Percentiles rank a stretch among this genome's conserved stretches.
Evolutionary conservation across 2,329 filamentous ascomycete genomes (phyloP).

Genomic region (Sporothrix luriei): DNA sequence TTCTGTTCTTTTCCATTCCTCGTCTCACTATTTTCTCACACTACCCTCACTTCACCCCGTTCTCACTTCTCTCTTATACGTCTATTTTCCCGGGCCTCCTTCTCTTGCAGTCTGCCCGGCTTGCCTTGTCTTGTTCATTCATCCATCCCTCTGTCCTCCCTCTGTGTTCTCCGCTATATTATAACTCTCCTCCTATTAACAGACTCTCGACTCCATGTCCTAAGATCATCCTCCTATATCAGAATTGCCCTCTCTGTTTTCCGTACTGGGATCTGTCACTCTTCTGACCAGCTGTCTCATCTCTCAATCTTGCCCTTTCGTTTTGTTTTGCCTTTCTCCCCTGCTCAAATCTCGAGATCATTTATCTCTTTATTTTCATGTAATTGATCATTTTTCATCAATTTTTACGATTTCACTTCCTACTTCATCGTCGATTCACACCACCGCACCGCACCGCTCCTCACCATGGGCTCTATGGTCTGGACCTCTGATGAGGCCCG

Average conservation of each 20-base stretch:
- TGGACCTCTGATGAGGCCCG: constrained; percentile 48
- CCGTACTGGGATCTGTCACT: background rate
- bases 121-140: background rate
- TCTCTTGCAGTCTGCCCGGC: background rate
- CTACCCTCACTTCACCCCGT: background rate
- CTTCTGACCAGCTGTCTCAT: background rate
- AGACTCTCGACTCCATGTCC: background rate
- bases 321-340: background rate
- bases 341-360: background rate
- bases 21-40: background rate
- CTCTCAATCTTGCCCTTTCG: background rate
- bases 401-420: background rate
- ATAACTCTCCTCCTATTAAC: background rate
- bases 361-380: background rate
- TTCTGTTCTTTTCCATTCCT: background rate
- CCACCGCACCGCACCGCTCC: background rate
- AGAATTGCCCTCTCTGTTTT: constrained; percentile 10
- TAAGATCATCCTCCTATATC: constrained; percentile 5
- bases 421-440: background rate
- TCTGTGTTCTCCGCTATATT: constrained; percentile 1
- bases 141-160: background rate
- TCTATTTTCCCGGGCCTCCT: constrained; percentile 9
- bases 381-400: background rate
- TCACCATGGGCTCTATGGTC: constrained; percentile 42
- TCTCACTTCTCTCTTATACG: background rate